Percentiles rank a stretch among this genome's conserved stretches.
phyloP scores from a whole-genome alignment of 2,329 filamentous ascomycete genomes.

The Aureobasidium sp. region DNA sequence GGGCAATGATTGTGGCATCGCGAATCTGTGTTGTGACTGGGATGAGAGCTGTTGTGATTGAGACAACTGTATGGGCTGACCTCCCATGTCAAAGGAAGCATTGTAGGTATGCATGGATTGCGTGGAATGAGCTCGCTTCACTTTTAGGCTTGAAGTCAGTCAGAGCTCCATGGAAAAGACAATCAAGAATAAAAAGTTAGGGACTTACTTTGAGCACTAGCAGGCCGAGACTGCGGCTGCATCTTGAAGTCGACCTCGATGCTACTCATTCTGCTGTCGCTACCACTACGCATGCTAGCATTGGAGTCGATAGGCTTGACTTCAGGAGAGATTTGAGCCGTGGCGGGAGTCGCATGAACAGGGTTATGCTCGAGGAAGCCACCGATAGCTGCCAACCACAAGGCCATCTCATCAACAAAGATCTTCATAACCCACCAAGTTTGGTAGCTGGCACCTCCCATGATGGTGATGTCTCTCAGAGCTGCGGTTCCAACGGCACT shows the following conservation, averaged over 20 bases:
- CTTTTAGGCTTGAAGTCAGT: constrained; percentile 20
- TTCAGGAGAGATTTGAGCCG: constrained; percentile 5
- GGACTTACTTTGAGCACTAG: constrained; percentile 24
- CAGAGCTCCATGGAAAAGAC: constrained; percentile 16
- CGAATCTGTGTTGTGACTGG: constrained; percentile 10
- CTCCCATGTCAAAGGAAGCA: constrained; percentile 18
- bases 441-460: constrained; percentile 83
- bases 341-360: background rate
- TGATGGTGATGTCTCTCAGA: constrained; percentile 83
- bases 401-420: constrained; percentile 94
- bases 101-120: constrained; percentile 24
- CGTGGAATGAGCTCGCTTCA: constrained; percentile 24
- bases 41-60: constrained; percentile 25
- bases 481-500: constrained; percentile 80
- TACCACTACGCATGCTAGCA: constrained; percentile 28
- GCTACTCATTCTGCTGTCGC: constrained; percentile 36
- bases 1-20: constrained; percentile 24
- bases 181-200: background rate
- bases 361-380: constrained; percentile 75
- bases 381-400: constrained; percentile 89
- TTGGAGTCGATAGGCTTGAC: constrained; percentile 13
- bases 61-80: constrained; percentile 23
- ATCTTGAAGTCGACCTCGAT: constrained; percentile 30
- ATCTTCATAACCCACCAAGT: constrained; percentile 97
- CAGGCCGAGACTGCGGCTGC: constrained; percentile 18